A percentile compares a stretch with the other conserved stretches of the same genome.
Conservation (phyloP, 208 protist species). For the Vickermania spadyakhi region DNA sequence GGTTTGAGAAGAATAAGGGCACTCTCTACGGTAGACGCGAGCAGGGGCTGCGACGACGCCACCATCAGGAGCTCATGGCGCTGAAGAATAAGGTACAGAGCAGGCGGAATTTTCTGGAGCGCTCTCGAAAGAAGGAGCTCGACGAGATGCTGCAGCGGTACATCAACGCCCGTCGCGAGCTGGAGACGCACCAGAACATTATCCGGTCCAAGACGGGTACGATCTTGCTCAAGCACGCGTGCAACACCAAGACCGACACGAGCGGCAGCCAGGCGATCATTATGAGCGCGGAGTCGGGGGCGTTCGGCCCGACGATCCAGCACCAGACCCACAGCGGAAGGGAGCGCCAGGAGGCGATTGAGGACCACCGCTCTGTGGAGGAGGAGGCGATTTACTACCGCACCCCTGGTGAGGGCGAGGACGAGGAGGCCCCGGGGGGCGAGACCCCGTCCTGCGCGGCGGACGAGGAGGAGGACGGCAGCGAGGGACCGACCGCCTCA, state of each 20-base stretch:
- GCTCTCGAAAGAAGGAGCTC: slow-evolving; percentile 73
- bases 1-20: slow-evolving; percentile 46
- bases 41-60: slow-evolving; percentile 45
- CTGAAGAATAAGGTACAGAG: slow-evolving; percentile 66
- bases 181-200: slow-evolving; percentile 86
- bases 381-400: neutral
- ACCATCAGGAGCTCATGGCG: slow-evolving; percentile 78
- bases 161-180: slow-evolving; percentile 72
- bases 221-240: slow-evolving; percentile 79
- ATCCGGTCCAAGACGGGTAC: slow-evolving; percentile 78
- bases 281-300: slow-evolving; percentile 56
- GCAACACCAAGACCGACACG: slow-evolving; percentile 70
- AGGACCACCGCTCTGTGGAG: neutral
- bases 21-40: slow-evolving; percentile 54
- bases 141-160: slow-evolving; percentile 83
- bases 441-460: neutral
- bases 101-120: slow-evolving; percentile 59
- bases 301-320: slow-evolving; percentile 69
- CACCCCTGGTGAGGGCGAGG: neutral
- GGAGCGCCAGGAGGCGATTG: neutral
- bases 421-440: neutral
- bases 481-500: neutral
- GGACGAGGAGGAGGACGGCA: neutral
- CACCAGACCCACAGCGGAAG: slow-evolving; percentile 12
- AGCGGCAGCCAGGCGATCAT: slow-evolving; percentile 65